These are phyloP conservation scores for Panicum hallii DNA, from an alignment of 202 grass and related monocot species.

Conservation along the genomic window DNA sequence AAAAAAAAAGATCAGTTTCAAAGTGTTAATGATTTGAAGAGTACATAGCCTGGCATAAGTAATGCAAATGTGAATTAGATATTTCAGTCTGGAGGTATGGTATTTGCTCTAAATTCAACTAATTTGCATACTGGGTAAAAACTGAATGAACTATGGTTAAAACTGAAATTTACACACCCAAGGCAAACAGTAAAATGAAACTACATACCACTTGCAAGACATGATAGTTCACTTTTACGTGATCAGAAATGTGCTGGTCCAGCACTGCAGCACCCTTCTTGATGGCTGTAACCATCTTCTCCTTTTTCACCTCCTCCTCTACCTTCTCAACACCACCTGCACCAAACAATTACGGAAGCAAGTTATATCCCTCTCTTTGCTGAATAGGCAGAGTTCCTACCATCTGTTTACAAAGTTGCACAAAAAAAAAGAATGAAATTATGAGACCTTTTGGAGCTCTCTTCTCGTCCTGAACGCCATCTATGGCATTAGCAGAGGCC, in stretches of 20 bases:
- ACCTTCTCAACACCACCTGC: conserved; percentile 37
- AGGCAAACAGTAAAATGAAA: conserved; percentile 22
- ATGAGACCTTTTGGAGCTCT: conserved; percentile 40
- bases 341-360: conserved; percentile 40
- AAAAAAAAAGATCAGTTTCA: conserved; percentile 36
- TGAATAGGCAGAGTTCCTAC: background rate
- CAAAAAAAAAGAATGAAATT: background rate
- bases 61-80: background rate
- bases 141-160: background rate
- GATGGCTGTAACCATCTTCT: conserved; percentile 76
- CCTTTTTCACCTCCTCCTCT: conserved; percentile 60
- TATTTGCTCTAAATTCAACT: background rate
- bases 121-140: background rate
- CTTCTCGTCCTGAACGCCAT: conserved; percentile 43
- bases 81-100: background rate
- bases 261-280: conserved; percentile 89
- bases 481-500: conserved; percentile 23
- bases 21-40: conserved; percentile 1
- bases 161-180: background rate
- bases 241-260: conserved; percentile 69
- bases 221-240: conserved; percentile 79
- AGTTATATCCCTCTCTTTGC: background rate
- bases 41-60: background rate
- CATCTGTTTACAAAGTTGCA: too few species aligned
- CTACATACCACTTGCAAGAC: conserved; percentile 78